Conservation (phyloP, 1,139 yeast species). For the Pichia sp. region DNA sequence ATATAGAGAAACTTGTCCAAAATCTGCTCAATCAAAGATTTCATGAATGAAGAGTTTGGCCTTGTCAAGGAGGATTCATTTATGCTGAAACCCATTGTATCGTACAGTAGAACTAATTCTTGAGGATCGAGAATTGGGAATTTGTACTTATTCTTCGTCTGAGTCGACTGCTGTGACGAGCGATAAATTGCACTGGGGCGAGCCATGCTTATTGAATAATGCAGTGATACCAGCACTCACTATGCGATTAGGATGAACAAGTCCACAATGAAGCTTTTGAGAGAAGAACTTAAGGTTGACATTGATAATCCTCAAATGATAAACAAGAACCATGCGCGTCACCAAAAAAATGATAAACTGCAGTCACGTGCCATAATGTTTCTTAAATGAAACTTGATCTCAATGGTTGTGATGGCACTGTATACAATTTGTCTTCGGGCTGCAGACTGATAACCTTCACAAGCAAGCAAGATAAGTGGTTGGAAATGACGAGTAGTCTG, state of each 20-base stretch:
- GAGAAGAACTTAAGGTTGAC: too few relatives aligned
- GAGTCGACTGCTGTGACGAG: constrained; percentile 7
- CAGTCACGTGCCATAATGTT: background rate
- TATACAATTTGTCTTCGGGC: too few relatives aligned
- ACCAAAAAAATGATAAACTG: background rate
- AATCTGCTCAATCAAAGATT: constrained; percentile 62
- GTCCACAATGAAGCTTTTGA: too few relatives aligned
- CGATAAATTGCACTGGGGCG: constrained; percentile 32
- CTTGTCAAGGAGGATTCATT: constrained; percentile 58
- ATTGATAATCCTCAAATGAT: background rate
- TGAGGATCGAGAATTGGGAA: constrained; percentile 66
- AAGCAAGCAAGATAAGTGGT: too few relatives aligned
- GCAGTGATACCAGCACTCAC: background rate
- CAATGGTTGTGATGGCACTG: too few relatives aligned
- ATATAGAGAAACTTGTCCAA: constrained; percentile 66
- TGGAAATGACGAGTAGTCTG: background rate
- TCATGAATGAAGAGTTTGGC: constrained; percentile 64
- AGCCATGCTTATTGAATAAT: constrained; percentile 24
- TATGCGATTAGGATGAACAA: background rate
- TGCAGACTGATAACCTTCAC: too few relatives aligned
- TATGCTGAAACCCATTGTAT: constrained; percentile 41
- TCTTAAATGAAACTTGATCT: too few relatives aligned
- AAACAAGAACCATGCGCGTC: background rate
- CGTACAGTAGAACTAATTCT: constrained; percentile 38
- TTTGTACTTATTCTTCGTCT: constrained; percentile 22